phyloP scores from a whole-genome alignment of 1,284 basidiomycete genomes.

The Cystobasidiaceae sp. region DNA sequence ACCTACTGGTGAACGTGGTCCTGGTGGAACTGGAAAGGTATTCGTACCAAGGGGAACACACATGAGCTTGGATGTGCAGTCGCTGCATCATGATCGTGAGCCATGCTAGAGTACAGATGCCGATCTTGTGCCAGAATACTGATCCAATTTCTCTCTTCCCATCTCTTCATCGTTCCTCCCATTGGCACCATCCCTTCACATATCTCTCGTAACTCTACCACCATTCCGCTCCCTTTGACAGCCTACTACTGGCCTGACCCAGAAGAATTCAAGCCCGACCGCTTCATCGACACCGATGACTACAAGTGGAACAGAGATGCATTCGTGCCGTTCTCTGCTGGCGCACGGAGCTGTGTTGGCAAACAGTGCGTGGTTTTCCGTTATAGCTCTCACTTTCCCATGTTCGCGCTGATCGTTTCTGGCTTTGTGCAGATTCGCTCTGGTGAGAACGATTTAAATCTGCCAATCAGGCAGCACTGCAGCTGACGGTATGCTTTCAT shows the following conservation, averaged over 20 bases:
- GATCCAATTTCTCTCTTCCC: too few relatives aligned
- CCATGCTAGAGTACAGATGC: constrained; percentile 6
- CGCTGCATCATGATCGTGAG: constrained; percentile 43
- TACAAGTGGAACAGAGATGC: constrained; percentile 50
- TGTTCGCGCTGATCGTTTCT: too few relatives aligned
- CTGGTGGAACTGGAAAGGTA: constrained; percentile 48
- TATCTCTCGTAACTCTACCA: neutral
- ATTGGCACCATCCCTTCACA: neutral
- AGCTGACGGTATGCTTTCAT: too few relatives aligned
- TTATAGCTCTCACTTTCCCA: too few relatives aligned
- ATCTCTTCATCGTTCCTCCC: neutral
- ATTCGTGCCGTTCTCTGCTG: constrained; percentile 56
- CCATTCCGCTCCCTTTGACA: constrained; percentile 38
- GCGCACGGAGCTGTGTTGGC: constrained; percentile 56
- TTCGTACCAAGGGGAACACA: constrained; percentile 52
- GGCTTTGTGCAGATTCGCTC: too few relatives aligned
- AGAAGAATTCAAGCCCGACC: constrained; percentile 52
- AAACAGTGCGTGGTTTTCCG: too few relatives aligned
- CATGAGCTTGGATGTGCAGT: constrained; percentile 32
- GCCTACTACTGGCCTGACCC: constrained; percentile 57
- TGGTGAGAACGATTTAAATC: too few relatives aligned
- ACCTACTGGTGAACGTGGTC: constrained; percentile 43
- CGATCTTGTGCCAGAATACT: too few relatives aligned
- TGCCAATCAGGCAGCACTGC: too few relatives aligned
- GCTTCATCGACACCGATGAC: constrained; percentile 51